Evolutionary conservation across 257 asterid species (phyloP).

Genomic region (Plantago ovata): DNA sequence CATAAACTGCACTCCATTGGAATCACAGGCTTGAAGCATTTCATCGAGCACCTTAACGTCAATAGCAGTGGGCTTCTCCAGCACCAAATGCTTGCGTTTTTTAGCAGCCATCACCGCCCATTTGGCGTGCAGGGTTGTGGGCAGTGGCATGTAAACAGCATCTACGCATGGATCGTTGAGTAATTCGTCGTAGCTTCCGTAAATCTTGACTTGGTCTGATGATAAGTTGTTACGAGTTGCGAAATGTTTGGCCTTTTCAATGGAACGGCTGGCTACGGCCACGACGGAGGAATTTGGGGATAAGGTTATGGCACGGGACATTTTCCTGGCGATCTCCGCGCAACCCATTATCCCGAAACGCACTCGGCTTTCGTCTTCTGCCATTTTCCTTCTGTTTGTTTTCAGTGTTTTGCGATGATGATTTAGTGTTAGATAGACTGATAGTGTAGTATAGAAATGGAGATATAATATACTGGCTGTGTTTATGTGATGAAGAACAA

Average conservation of each 20-base stretch:
- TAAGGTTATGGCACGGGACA: slow-evolving; percentile 55
- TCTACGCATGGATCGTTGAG: slow-evolving; percentile 69
- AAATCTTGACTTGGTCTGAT: slow-evolving; percentile 41
- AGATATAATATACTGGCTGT: too few relatives aligned
- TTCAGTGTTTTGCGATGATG: too few relatives aligned
- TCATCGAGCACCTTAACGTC: slow-evolving; percentile 16
- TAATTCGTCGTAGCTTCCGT: slow-evolving; percentile 52
- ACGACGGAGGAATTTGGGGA: slow-evolving; percentile 52
- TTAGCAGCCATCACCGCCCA: slow-evolving; percentile 75
- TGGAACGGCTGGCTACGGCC: slow-evolving; percentile 73
- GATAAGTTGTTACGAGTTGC: slow-evolving; percentile 42
- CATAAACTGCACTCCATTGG: slow-evolving; percentile 76
- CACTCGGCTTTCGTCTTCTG: slow-evolving; percentile 33
- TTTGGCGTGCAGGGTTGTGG: slow-evolving; percentile 58
- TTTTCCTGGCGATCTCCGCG: slow-evolving; percentile 71
- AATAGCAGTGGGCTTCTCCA: slow-evolving; percentile 80
- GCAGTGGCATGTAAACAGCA: slow-evolving; percentile 78
- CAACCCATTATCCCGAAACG: slow-evolving; percentile 81
- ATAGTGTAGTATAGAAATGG: too few relatives aligned
- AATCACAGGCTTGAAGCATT: slow-evolving; percentile 46
- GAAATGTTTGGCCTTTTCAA: slow-evolving; percentile 53
- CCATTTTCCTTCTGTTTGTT: slow-evolving; percentile 25
- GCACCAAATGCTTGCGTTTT: slow-evolving; percentile 62
- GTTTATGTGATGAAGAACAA: too few relatives aligned
- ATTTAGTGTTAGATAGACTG: too few relatives aligned